Evolutionary conservation across 306 rosid genomes (phyloP).

Genomic region (Rubus idaeus): DNA sequence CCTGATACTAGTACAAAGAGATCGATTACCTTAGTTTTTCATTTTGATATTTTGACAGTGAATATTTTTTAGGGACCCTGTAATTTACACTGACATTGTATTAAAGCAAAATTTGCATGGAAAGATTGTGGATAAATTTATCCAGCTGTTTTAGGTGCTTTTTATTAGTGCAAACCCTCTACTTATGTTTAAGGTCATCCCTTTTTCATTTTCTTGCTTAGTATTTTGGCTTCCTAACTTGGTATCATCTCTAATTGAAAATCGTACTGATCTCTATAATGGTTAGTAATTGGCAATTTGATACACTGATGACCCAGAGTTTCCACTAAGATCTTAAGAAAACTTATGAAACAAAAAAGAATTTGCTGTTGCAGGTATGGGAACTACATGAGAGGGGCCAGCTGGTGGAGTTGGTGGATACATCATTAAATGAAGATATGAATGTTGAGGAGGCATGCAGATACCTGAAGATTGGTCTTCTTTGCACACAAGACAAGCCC

Average conservation of each 20-base stretch:
- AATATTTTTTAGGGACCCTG: background rate
- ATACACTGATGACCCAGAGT: background rate
- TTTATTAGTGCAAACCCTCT: background rate
- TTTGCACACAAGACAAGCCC: conserved; percentile 79
- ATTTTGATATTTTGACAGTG: background rate
- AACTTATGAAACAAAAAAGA: background rate
- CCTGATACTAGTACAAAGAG: background rate
- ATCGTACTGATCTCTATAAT: background rate
- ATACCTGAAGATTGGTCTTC: conserved; percentile 66
- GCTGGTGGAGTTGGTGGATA: conserved; percentile 53
- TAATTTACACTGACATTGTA: background rate
- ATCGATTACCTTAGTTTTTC: background rate
- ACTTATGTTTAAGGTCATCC: background rate
- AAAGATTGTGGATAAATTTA: too few species aligned
- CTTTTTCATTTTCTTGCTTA: background rate
- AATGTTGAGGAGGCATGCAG: conserved; percentile 54
- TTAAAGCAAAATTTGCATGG: background rate
- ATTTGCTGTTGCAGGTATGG: conserved; percentile 57
- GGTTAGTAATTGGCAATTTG: background rate
- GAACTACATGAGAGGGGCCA: conserved; percentile 49
- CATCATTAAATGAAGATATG: conserved; percentile 31
- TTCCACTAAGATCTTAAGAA: background rate
- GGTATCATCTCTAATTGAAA: background rate
- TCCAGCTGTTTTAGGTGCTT: background rate
- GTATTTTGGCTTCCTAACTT: background rate